phyloP scores from a whole-genome alignment of 83 land plant genomes.

The Picea abies region DNA sequence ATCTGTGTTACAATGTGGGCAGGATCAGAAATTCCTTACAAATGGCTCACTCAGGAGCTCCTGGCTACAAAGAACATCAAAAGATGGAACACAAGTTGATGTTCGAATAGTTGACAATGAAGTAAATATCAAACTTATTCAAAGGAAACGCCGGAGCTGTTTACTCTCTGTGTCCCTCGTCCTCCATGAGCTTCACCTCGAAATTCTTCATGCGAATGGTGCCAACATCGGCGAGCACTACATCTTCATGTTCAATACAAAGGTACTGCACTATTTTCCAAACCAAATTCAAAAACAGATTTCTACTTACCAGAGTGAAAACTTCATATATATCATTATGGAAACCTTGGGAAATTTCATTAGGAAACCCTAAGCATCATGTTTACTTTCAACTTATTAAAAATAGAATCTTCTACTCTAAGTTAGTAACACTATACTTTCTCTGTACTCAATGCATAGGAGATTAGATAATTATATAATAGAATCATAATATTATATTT shows the following conservation, averaged over 20 bases:
- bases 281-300: too few species aligned
- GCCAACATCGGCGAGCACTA: constrained; percentile 74
- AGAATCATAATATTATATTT: neutral
- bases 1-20: too few species aligned
- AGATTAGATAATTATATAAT: neutral
- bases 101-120: too few species aligned
- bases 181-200: constrained; percentile 78
- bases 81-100: too few species aligned
- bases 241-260: constrained; percentile 83
- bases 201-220: constrained; percentile 75
- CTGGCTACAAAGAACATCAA: constrained; percentile 79
- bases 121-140: constrained; percentile 62
- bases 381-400: neutral
- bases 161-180: constrained; percentile 50
- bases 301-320: neutral
- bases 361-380: too few species aligned
- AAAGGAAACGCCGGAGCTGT: constrained; percentile 51
- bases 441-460: neutral
- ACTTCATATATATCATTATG: neutral
- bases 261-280: constrained; percentile 33
- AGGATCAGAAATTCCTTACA: too few species aligned
- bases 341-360: neutral
- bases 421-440: neutral
- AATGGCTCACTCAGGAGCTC: too few species aligned
- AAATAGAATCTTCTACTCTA: neutral